Evolutionary conservation across 768 basidiomycete species (phyloP).

Genomic region (Lactarius tabidus): DNA sequence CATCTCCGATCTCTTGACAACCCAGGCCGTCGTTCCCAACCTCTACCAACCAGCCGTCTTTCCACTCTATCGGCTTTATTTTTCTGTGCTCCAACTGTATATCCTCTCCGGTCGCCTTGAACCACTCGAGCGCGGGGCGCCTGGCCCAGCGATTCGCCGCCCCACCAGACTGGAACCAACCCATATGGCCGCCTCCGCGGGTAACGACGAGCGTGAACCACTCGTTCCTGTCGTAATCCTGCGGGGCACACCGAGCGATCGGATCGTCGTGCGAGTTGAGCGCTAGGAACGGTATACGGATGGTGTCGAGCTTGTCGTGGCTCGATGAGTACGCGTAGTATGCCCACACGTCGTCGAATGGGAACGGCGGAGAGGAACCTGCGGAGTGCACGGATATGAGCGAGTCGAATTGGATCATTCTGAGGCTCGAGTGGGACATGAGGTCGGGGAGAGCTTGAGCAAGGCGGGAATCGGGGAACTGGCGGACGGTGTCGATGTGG

Average conservation of each 20-base stretch:
- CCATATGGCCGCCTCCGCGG: conserved; percentile 74
- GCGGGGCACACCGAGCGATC: conserved; percentile 63
- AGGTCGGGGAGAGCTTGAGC: conserved; percentile 45
- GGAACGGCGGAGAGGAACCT: conserved; percentile 51
- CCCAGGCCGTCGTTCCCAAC: conserved; percentile 54
- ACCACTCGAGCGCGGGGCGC: conserved; percentile 71
- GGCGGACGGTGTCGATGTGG: conserved; percentile 44
- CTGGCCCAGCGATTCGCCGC: conserved; percentile 57
- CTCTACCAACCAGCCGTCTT: conserved; percentile 53
- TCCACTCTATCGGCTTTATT: conserved; percentile 41
- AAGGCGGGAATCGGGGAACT: conserved; percentile 48
- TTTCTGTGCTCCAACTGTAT: conserved; percentile 38
- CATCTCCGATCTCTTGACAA: conserved; percentile 53
- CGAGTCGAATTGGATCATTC: conserved; percentile 56
- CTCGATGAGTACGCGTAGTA: conserved; percentile 58
- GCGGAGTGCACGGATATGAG: conserved; percentile 63
- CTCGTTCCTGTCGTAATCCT: conserved; percentile 46
- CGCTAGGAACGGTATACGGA: conserved; percentile 70
- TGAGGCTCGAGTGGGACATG: conserved; percentile 47
- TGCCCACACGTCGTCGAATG: conserved; percentile 42
- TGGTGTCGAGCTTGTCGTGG: conserved; percentile 53
- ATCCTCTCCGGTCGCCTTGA: conserved; percentile 55
- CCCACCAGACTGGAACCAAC: conserved; percentile 65
- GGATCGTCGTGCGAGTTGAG: conserved; percentile 84
- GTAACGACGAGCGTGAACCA: conserved; percentile 66